phyloP scores from a whole-genome alignment of 495 filamentous ascomycete genomes.

The Baudoinia panamericana region DNA sequence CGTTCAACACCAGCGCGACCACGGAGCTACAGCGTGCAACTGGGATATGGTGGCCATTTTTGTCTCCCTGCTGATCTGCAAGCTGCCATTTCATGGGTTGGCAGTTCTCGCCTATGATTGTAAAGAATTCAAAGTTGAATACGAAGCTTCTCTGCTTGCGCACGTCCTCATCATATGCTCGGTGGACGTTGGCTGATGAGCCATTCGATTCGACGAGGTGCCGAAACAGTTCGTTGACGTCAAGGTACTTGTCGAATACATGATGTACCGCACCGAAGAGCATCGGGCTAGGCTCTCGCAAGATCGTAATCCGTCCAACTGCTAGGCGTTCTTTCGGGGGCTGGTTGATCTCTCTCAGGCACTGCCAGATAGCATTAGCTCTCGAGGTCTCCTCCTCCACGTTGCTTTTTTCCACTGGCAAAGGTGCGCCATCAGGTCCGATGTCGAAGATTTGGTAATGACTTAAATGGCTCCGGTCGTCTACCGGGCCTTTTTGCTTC shows the following conservation, averaged over 20 bases:
- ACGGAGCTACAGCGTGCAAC: constrained; percentile 38
- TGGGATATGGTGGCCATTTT: constrained; percentile 33
- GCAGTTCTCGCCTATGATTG: constrained; percentile 25
- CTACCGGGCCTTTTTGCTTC: constrained; percentile 19
- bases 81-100: constrained; percentile 41
- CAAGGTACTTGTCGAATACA: constrained; percentile 36
- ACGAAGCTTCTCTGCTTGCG: constrained; percentile 36
- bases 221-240: constrained; percentile 40
- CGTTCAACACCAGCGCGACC: constrained; percentile 37
- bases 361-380: constrained; percentile 32
- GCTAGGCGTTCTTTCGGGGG: constrained; percentile 23
- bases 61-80: constrained; percentile 27
- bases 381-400: constrained; percentile 22
- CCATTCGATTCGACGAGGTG: constrained; percentile 30
- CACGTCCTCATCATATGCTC: constrained; percentile 29
- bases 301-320: constrained; percentile 41
- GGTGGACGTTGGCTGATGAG: constrained; percentile 30
- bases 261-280: constrained; percentile 39
- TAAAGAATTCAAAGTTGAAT: constrained; percentile 45
- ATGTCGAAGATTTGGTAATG: constrained; percentile 42
- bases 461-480: constrained; percentile 30
- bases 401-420: constrained; percentile 23
- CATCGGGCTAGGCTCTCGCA: constrained; percentile 40
- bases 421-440: constrained; percentile 29
- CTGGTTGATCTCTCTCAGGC: constrained; percentile 27